Percentiles rank a stretch among this genome's conserved stretches.
Evolutionary conservation across 225 moss, liverwort and hornwort species (phyloP).

Genomic region (Pseudisothecium myosuroides): DNA sequence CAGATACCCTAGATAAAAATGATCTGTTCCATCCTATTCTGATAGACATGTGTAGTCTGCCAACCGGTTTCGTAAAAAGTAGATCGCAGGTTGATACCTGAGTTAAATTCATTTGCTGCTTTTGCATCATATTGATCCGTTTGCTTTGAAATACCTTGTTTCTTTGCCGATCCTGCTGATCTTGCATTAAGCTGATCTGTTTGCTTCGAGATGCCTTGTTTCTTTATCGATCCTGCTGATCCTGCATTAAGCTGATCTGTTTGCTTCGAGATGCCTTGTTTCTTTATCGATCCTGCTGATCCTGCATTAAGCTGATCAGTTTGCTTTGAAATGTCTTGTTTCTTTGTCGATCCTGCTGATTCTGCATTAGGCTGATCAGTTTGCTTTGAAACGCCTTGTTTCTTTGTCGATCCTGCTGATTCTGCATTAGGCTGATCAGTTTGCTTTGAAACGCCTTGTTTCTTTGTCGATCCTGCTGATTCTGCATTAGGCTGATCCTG

Average conservation of each 20-base stretch:
- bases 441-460: background rate
- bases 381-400: background rate
- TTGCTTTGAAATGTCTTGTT: background rate
- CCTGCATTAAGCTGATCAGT: background rate
- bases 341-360: background rate
- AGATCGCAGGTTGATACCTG: background rate
- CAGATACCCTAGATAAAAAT: background rate
- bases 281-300: background rate
- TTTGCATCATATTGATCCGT: background rate
- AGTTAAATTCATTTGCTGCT: background rate
- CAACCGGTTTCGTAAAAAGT: slow-evolving; percentile 4
- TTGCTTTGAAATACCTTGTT: background rate
- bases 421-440: background rate
- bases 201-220: background rate
- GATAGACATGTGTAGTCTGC: slow-evolving; percentile 16
- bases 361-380: background rate
- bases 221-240: background rate
- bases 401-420: background rate
- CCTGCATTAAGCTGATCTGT: background rate
- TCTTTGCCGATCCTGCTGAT: background rate
- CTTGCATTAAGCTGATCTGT: background rate
- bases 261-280: background rate
- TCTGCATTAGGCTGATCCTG: background rate
- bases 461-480: background rate
- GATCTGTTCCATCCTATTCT: slow-evolving; percentile 32